Conservation (phyloP, 176 grass and related monocot genomes). For the Aegilops tauschii region DNA sequence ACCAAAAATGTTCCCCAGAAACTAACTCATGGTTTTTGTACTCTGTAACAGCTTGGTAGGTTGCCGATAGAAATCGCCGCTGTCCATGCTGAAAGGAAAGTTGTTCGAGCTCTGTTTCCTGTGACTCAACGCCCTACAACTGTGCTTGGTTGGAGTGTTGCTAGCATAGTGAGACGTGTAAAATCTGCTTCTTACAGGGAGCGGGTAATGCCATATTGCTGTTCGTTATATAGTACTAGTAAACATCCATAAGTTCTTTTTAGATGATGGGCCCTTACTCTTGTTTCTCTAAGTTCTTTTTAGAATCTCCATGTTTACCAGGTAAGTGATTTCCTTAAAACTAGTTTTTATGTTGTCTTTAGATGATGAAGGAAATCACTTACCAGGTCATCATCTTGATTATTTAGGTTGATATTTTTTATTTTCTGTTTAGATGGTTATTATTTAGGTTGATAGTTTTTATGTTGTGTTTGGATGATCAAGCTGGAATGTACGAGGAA, state of each 20-base stretch:
- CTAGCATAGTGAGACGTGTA: not conserved
- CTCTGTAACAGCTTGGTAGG: slow-evolving; percentile 8
- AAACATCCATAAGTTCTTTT: too few species aligned
- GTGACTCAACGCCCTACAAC: not conserved
- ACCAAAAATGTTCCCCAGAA: not conserved
- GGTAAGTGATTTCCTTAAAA: not conserved
- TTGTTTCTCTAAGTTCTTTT: not conserved
- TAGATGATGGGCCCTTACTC: not conserved
- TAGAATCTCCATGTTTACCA: not conserved
- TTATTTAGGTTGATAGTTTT: not conserved
- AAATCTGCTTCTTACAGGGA: slow-evolving; percentile 20
- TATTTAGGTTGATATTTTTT: not conserved
- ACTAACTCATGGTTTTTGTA: not conserved
- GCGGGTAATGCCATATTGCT: not conserved
- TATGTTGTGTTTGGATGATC: not conserved
- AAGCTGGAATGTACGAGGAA: not conserved
- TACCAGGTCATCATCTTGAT: too few species aligned
- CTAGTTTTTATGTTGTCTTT: not conserved
- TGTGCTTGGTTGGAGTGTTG: slow-evolving; percentile 10
- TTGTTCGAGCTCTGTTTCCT: not conserved
- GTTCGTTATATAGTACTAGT: not conserved
- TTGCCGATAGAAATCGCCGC: slow-evolving; percentile 17
- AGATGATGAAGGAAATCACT: not conserved
- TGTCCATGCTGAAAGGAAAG: not conserved
- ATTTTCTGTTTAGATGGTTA: not conserved